A percentile compares a stretch with the other conserved stretches of the same genome.
phyloP scores from a whole-genome alignment of 108 stramenopile species.

The Skeletonema grethae region DNA sequence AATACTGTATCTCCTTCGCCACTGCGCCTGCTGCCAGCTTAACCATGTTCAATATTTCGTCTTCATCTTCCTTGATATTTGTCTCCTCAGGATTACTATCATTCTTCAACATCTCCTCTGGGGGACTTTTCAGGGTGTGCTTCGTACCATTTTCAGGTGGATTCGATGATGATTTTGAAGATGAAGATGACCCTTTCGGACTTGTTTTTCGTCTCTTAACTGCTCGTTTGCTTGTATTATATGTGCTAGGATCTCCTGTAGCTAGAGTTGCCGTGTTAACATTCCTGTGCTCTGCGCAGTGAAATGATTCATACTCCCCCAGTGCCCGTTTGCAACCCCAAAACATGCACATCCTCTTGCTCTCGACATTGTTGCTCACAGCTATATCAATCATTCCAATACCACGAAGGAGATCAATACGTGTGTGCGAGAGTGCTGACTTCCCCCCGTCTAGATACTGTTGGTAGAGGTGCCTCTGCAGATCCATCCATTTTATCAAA shows the following conservation, averaged over 20 bases:
- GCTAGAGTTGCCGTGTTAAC: background rate
- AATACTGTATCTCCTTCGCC: conserved; percentile 3
- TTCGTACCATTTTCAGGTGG: background rate
- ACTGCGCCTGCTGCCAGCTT: conserved; percentile 1
- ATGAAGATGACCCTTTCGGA: background rate
- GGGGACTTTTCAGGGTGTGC: background rate
- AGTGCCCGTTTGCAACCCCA: background rate
- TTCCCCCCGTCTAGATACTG: background rate
- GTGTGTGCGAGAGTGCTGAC: background rate
- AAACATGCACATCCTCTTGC: background rate
- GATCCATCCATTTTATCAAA: background rate
- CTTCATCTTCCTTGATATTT: background rate
- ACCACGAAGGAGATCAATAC: background rate
- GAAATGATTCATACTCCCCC: background rate
- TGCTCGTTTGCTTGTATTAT: background rate
- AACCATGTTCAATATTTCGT: background rate
- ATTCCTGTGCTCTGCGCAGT: background rate
- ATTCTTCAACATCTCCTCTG: background rate
- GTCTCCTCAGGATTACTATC: background rate
- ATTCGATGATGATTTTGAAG: background rate
- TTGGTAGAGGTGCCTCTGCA: background rate
- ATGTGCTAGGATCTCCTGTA: background rate
- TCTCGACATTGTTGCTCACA: background rate
- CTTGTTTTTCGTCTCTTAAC: background rate
- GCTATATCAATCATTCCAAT: background rate